A percentile compares a stretch with the other conserved stretches of the same genome.
Evolutionary conservation across 345 rosid species (phyloP).

Genomic region (Eucalyptus virginea): DNA sequence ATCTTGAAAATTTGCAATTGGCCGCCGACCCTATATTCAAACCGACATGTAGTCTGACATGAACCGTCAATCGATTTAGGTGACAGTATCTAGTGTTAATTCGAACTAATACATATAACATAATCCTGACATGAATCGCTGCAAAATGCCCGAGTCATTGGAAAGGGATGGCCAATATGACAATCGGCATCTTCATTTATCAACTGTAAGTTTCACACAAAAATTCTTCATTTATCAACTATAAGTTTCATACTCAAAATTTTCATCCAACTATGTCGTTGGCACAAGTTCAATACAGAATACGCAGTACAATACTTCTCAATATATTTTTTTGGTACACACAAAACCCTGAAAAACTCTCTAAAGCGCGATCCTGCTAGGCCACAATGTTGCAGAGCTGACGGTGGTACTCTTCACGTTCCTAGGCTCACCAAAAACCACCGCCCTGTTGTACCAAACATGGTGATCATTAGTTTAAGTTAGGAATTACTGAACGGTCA

Average conservation of each 20-base stretch:
- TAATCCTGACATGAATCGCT: neutral
- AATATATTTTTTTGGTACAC: rapidly evolving
- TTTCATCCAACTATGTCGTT: no score
- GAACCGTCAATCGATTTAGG: rapidly evolving
- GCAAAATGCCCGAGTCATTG: neutral
- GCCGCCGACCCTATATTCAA: neutral
- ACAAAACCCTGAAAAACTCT: neutral
- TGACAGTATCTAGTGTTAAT: neutral
- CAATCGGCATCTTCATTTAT: neutral
- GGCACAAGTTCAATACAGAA: no score
- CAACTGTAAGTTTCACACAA: no score
- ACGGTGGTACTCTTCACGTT: neutral
- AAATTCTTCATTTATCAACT: neutral
- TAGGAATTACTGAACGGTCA: neutral
- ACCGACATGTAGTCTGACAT: neutral
- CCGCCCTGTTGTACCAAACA: neutral
- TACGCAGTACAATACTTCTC: no score
- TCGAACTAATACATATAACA: neutral
- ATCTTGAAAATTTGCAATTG: neutral
- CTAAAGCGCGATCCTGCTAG: neutral
- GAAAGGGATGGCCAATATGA: neutral
- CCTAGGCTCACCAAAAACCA: neutral
- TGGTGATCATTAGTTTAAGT: neutral
- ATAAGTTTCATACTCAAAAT: neutral
- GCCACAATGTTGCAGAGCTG: neutral